Base-by-base conservation (phyloP, 31 red algal genomes). In the Endocladia muricata region DNA sequence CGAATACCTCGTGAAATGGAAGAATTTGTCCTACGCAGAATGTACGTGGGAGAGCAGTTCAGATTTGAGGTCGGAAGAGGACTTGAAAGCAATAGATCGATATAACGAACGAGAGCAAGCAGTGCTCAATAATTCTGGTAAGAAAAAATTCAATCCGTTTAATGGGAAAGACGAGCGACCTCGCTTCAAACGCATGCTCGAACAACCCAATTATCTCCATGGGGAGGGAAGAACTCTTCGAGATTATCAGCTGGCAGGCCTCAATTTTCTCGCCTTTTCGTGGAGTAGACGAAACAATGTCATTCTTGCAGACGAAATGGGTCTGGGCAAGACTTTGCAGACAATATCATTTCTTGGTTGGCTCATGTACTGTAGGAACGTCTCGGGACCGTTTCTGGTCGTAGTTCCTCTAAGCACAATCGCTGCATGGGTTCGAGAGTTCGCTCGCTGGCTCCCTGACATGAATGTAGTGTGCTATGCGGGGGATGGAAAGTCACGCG, bases 221-320 rank as follows among this genome's bases (percentile, higher is more conserved):
- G 84, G 85, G 35, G 86, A 95, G 37, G 94, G 94, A 25, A 77
- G 94, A 62, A 91, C 74, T 36, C 73, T 97, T 38, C 85, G 94
- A 38, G 85, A 90, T 21, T 97, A 97, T 69, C 94, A 97, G 64
- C 61, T 97, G 32, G 85, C 64, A 8, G 94, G 94, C 38, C 59
- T 97, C 17, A 97, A 97, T 56, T 97, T 77, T 32, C 70, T 97
- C 6, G 84, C 94, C 1, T 90, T 81, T 68, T 76, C 83, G 3
- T 97, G 94, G 94, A 81, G 75, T 3, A 92, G 93, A 38, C 72
- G 85, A 5, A 74, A 82, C 35, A 97, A 93, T 54, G 84, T 93
- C 32, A 97, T 97, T 70, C 78, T 97, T 55, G 94, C 94, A 2
- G 94, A 97, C 55, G 94, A 97, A 58, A 97, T 97, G 94, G 94